Evolutionary conservation across 306 rosid genomes (phyloP), one percentile per base, ranked within the genome.

Genomic region (Cicer chorassanicum): DNA sequence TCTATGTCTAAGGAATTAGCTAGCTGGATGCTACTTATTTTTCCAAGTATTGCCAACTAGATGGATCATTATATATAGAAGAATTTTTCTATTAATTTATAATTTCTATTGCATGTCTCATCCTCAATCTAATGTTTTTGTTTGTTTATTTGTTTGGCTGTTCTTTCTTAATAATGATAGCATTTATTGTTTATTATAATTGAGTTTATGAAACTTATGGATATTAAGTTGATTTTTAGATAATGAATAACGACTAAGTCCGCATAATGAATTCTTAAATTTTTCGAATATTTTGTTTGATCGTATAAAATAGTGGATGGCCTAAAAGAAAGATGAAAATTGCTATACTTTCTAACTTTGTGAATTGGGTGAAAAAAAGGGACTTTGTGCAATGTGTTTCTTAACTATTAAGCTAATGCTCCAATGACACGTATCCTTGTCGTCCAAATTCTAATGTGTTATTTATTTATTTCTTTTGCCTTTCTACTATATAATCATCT

Each of bases 1-100:
- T 93, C 93, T 6, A 70, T 13, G 76, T 89, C 90, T 49, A 18
- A 40, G 8, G 75, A 41, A 77, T 78, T 75, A 86, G 95, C 88
- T 93, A 94, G 91, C 86, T 73, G 67, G 64, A 92, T 86, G 82
- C 87, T 67, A 19, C 72, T 44, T 2, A 63, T 63, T 40, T n/a
- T 63, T 44, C 56, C 6, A 16, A 9, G 46, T 40, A 69, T 70
- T 70, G 49, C 10, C 15, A 14, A 70, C 56, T 70, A 16, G 59
- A 70, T 70, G 15, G 55, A 21, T 21, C 42, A 66, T 29, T 29
- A 13, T 34, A 44, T 42, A 9, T 41, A 65, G 9, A 3, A 2
- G 48, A 4, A 4, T 45, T 9, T 34, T 36, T 69, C 45, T 49
- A 13, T 11, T 29, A 29, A 18, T 69, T 16, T 38, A 44, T 69